phyloP scores from a whole-genome alignment of 2,329 filamentous ascomycete species.

The Exophiala phaeomuriformis region DNA sequence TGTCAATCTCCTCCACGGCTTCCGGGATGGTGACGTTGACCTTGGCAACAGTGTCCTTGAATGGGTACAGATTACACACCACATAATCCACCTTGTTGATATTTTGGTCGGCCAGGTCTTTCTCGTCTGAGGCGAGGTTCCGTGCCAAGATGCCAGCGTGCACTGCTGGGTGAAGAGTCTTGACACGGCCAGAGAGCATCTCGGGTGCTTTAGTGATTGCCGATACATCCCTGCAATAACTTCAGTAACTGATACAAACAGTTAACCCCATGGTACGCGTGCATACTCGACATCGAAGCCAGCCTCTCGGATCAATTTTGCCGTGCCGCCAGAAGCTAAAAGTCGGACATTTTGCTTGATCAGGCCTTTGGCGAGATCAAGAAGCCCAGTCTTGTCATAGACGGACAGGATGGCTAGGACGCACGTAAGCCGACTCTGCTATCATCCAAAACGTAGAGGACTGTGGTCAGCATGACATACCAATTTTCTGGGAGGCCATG shows the following conservation, averaged over 20 bases:
- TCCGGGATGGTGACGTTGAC: conserved; percentile 94
- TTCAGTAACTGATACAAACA: conserved; percentile 1
- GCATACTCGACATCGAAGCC: conserved; percentile 85
- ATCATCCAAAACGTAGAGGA: background rate
- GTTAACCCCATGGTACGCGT: background rate
- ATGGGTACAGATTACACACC: conserved; percentile 97
- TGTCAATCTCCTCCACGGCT: conserved; percentile 98
- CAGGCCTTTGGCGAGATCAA: conserved; percentile 87
- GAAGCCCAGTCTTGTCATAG: conserved; percentile 94
- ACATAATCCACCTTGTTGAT: conserved; percentile 94
- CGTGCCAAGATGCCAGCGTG: conserved; percentile 81
- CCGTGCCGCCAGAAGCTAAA: conserved; percentile 88
- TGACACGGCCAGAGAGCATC: conserved; percentile 87
- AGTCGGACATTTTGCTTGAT: conserved; percentile 84
- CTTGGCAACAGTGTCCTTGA: conserved; percentile 97
- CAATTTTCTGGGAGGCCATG: conserved; percentile 21
- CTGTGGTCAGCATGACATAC: conserved; percentile 11
- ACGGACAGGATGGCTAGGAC: conserved; percentile 82
- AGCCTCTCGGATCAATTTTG: conserved; percentile 93
- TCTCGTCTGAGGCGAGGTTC: conserved; percentile 89
- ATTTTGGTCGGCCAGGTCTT: conserved; percentile 90
- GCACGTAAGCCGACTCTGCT: conserved; percentile 5
- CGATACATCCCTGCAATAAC: conserved; percentile 71
- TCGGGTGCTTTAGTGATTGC: conserved; percentile 95
- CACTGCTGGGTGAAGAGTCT: conserved; percentile 94